phyloP scores from a whole-genome alignment of 805 yeast species.

The Starmerella ratchasimensis region DNA sequence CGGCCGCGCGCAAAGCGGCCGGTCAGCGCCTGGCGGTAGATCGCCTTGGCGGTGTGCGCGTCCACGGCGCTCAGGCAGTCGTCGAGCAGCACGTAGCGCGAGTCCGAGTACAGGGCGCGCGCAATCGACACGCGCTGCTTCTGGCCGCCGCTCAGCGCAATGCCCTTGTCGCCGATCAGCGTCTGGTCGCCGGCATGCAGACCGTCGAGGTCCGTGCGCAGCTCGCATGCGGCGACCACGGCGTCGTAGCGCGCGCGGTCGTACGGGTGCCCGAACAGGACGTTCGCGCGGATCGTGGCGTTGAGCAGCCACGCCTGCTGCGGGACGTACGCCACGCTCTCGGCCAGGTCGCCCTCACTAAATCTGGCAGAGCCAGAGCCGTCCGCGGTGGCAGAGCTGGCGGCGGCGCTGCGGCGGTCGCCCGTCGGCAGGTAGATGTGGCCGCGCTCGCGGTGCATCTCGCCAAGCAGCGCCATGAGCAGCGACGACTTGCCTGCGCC shows the following conservation, averaged over 20 bases:
- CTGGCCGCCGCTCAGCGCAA: slow-evolving; percentile 92
- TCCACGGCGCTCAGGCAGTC: slow-evolving; percentile 96
- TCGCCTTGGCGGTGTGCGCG: slow-evolving; percentile 89
- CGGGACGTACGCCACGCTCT: slow-evolving; percentile 89
- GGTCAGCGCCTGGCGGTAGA: slow-evolving; percentile 78
- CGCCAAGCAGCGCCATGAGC: slow-evolving; percentile 82
- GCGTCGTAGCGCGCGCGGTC: slow-evolving; percentile 61
- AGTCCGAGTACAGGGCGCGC: slow-evolving; percentile 78
- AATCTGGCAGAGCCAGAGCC: too few species aligned
- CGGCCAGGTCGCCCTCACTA: slow-evolving; percentile 82
- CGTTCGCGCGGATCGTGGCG: slow-evolving; percentile 75
- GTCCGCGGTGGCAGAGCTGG: slow-evolving; percentile 58
- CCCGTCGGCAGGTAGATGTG: slow-evolving; percentile 68
- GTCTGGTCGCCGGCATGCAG: slow-evolving; percentile 83
- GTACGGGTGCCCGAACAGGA: slow-evolving; percentile 60
- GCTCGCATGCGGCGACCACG: slow-evolving; percentile 81
- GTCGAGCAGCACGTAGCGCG: slow-evolving; percentile 70
- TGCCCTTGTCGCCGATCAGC: slow-evolving; percentile 95
- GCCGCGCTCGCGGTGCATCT: slow-evolving; percentile 67
- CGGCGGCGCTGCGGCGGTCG: slow-evolving; percentile 46
- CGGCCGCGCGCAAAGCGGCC: slow-evolving; percentile 77
- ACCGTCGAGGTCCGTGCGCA: slow-evolving; percentile 74
- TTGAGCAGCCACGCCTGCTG: slow-evolving; percentile 94
- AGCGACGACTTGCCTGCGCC: slow-evolving; percentile 92
- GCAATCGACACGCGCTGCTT: slow-evolving; percentile 94